These are phyloP conservation scores for Vinca minor DNA, from an alignment of 257 asterid species.

Conservation along the genomic window DNA sequence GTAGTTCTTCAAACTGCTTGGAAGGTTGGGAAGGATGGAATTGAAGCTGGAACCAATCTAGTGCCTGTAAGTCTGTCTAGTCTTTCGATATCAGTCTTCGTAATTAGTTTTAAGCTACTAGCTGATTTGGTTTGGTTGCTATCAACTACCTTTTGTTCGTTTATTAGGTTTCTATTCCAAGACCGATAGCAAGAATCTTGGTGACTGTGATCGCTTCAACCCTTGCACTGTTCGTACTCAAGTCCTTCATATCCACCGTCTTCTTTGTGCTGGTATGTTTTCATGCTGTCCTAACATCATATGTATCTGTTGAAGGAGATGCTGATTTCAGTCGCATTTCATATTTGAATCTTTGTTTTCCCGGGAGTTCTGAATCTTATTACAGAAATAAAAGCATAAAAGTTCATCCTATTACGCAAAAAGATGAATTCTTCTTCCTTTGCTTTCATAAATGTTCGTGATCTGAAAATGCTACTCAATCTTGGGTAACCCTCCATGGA, in stretches of 20 bases:
- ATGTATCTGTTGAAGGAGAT: not conserved
- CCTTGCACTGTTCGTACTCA: conserved; percentile 52
- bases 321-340: not conserved
- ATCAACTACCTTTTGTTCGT: not conserved
- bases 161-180: conserved; percentile 59
- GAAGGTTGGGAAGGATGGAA: conserved; percentile 80
- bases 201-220: conserved; percentile 48
- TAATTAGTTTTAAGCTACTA: not conserved
- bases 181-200: conserved; percentile 73
- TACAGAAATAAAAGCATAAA: not conserved
- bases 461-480: not conserved
- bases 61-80: conserved; percentile 63
- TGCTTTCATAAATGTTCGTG: not conserved
- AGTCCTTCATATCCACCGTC: conserved; percentile 80
- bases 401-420: not conserved
- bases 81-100: not conserved
- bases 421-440: not conserved
- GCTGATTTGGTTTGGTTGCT: not conserved
- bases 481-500: not conserved
- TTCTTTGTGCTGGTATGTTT: conserved; percentile 71
- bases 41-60: conserved; percentile 83
- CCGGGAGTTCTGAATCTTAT: not conserved
- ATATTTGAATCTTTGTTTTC: not conserved
- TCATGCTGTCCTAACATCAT: not conserved
- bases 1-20: conserved; percentile 60